A percentile compares a stretch with the other conserved stretches of the same genome.
Evolutionary conservation across 331 rosid species (phyloP).

Genomic region (Malus hybrid): DNA sequence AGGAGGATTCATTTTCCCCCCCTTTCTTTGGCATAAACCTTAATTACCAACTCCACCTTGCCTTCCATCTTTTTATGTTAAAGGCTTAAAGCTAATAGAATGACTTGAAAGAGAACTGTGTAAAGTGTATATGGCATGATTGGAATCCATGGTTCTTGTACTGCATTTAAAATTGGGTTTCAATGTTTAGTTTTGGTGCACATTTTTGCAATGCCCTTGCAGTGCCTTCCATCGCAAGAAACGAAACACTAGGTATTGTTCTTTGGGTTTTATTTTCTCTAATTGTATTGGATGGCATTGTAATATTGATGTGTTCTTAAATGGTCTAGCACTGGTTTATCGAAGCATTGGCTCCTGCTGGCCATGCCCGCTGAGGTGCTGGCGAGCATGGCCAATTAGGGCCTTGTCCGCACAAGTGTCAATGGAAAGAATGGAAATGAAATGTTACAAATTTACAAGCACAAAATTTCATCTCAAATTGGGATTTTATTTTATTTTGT

Average conservation of each 20-base stretch:
- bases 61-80: not conserved
- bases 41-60: constrained; percentile 7
- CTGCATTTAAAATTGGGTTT: not conserved
- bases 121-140: not conserved
- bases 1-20: constrained; percentile 23
- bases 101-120: not conserved
- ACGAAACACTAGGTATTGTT: not conserved
- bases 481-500: too few species aligned
- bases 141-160: not conserved
- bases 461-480: too few species aligned
- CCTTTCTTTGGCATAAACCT: constrained; percentile 14
- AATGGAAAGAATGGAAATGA: too few species aligned
- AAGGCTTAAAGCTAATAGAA: too few species aligned
- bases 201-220: not conserved
- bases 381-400: not conserved
- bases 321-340: too few species aligned
- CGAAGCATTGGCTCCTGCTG: not conserved
- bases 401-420: too few species aligned
- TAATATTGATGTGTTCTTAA: not conserved
- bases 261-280: not conserved
- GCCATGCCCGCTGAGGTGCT: not conserved
- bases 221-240: not conserved
- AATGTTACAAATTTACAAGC: too few species aligned
- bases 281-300: not conserved
- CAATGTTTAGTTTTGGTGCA: not conserved